These are phyloP conservation scores for Chlorella ohadii DNA, from an alignment of 139 green algal genomes.

Conservation along the genomic window DNA sequence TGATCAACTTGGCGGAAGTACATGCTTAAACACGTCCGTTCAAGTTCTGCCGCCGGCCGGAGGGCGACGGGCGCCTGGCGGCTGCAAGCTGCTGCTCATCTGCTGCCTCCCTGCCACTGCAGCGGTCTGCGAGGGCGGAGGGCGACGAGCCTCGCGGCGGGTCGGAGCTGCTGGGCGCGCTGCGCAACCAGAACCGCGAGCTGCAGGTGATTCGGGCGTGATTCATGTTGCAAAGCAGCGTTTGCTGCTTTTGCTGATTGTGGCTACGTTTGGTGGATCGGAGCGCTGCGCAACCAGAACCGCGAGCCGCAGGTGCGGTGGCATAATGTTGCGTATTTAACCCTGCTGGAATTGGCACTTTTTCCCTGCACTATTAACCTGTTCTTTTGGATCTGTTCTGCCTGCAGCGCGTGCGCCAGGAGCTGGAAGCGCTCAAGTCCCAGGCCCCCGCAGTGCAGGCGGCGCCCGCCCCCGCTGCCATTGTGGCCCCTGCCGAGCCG, in stretches of 20 bases:
- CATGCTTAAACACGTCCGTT: background rate
- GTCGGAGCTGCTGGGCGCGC: constrained; percentile 14
- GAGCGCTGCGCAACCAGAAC: constrained; percentile 12
- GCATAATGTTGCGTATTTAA: no score
- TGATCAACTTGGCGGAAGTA: no score
- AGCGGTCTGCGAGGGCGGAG: background rate
- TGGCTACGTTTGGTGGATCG: background rate
- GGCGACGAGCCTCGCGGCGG: background rate
- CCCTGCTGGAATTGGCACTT: no score
- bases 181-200: constrained; percentile 16
- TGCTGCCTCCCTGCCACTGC: background rate
- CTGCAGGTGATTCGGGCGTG: background rate
- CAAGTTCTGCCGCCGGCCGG: background rate
- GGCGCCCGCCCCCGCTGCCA: background rate
- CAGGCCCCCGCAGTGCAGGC: background rate
- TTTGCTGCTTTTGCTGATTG: no score
- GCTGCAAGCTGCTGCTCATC: background rate
- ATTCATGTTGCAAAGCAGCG: no score
- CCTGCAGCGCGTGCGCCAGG: constrained; percentile 2
- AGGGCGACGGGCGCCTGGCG: no score
- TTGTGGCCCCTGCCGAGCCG: background rate
- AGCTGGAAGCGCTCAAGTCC: constrained; percentile 9
- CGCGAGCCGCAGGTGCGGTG: constrained; percentile 4
- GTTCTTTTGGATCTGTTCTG: no score
- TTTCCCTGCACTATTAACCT: no score